Base-by-base conservation (phyloP, 75 land plant species). In the Pinus albicaulis region DNA sequence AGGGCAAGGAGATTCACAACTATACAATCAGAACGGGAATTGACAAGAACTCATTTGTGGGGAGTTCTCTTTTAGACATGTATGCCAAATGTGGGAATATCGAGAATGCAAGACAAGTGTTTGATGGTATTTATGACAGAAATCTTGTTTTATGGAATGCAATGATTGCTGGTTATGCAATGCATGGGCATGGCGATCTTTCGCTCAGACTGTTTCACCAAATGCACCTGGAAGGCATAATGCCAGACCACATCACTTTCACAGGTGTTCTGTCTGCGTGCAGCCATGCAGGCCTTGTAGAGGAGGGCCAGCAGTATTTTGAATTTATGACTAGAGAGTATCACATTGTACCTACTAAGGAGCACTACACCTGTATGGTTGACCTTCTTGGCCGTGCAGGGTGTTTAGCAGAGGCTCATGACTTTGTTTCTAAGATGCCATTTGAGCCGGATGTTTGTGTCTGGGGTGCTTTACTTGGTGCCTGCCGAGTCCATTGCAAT, bases 351-450 rank as follows among this genome's bases (percentile, higher is more conserved):
- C 90, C 90, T 14, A 64, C 64, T 4, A 31, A 81, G 71, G 88
- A 92, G 65, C 94, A 92, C 73, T 90, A 85, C 73, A 81, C 83
- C 41, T 90, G 90, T 63, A 86, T 92, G 85, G 86, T 90, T 3
- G 90, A 92, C 78, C 77, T 92, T 16, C 64, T 90, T 13, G 81
- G 90, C 19, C 80, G 92, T 56, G 82, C 88, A 31, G 86, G 92
- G 55, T 64, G 63, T 25, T 63, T 90, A 5, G 83, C 81, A 19
- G 85, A 85, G 72, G 82, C 77, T 14, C 62, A 64, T 41, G n/a
- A 20, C 22, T 55, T 92, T 19, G 81, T 92, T 24, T 15, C 75
- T 10, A 48, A 13, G 23, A 92, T 90, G 90, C 86, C 92, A 72
- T 63, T 82, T 75, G 71, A 74, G 55, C 85, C 89, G 12, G 88